phyloP scores from a whole-genome alignment of 345 rosid species.

The Moringa oleifera region DNA sequence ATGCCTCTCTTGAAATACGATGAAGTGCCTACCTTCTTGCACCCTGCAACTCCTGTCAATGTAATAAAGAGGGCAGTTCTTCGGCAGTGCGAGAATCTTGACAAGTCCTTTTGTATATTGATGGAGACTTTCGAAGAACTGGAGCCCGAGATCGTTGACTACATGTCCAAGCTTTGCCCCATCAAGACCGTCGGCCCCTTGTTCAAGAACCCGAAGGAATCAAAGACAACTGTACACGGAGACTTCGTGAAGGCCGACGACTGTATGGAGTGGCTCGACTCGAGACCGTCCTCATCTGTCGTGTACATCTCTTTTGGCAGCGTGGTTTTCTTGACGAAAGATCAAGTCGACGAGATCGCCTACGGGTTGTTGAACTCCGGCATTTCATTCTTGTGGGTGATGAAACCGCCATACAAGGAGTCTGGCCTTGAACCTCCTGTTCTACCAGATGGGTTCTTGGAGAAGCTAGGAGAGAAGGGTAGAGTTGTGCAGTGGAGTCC shows the following conservation, averaged over 20 bases:
- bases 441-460: conserved; percentile 59
- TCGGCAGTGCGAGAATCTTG: conserved; percentile 54
- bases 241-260: conserved; percentile 49
- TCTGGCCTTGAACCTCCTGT: conserved; percentile 26
- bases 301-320: conserved; percentile 84
- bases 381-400: conserved; percentile 69
- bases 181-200: conserved; percentile 55
- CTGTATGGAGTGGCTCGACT: conserved; percentile 76
- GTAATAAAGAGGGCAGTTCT: conserved; percentile 42
- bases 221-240: conserved; percentile 33
- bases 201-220: conserved; percentile 40
- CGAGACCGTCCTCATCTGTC: conserved; percentile 53
- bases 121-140: conserved; percentile 71
- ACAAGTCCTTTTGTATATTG: conserved; percentile 60
- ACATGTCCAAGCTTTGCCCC: conserved; percentile 50
- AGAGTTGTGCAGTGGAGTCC: conserved; percentile 71
- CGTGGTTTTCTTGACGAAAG: conserved; percentile 51
- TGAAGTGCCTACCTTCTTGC: conserved; percentile 75
- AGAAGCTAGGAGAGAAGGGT: conserved; percentile 50
- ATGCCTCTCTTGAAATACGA: conserved; percentile 68
- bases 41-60: conserved; percentile 44
- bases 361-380: conserved; percentile 52
- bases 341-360: conserved; percentile 71
- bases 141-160: conserved; percentile 58
- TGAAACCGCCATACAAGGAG: conserved; percentile 46